A percentile compares a stretch with the other conserved stretches of the same genome.
phyloP scores from a whole-genome alignment of 225 moss, liverwort and hornwort species.

The Pleurozium schreberi region DNA sequence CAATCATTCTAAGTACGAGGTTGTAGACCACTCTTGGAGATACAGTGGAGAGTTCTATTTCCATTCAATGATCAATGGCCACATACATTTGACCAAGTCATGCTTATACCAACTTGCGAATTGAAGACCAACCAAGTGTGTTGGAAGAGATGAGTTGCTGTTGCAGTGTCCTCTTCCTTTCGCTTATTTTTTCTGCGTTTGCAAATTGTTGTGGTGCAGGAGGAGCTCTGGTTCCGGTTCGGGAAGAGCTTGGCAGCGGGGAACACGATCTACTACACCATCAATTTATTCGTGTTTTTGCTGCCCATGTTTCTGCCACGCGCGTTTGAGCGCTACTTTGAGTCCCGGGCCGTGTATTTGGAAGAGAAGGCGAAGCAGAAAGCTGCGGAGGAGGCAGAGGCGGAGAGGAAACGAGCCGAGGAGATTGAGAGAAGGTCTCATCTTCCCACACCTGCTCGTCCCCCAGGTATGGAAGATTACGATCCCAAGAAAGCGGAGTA shows the following conservation, averaged over 20 bases:
- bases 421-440: slow-evolving; percentile 29
- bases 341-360: slow-evolving; percentile 20
- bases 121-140: background rate
- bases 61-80: background rate
- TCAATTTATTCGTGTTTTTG: slow-evolving; percentile 65
- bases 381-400: slow-evolving; percentile 19
- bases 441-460: slow-evolving; percentile 32
- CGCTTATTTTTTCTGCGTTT: background rate
- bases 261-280: slow-evolving; percentile 43
- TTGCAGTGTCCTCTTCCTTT: background rate
- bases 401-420: slow-evolving; percentile 29
- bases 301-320: slow-evolving; percentile 85
- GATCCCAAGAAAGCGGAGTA: slow-evolving; percentile 13
- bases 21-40: background rate
- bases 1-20: background rate
- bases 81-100: background rate
- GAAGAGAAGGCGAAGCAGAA: slow-evolving; percentile 26
- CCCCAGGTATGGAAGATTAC: slow-evolving; percentile 34
- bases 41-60: background rate
- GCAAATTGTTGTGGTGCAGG: slow-evolving; percentile 18
- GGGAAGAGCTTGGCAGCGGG: slow-evolving; percentile 43
- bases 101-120: background rate
- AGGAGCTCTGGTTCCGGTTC: slow-evolving; percentile 56
- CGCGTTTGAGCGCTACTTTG: slow-evolving; percentile 67
- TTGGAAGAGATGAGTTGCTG: background rate